Base-by-base conservation (phyloP, 176 grass and related monocot species). In the Aegilops speltoides region DNA sequence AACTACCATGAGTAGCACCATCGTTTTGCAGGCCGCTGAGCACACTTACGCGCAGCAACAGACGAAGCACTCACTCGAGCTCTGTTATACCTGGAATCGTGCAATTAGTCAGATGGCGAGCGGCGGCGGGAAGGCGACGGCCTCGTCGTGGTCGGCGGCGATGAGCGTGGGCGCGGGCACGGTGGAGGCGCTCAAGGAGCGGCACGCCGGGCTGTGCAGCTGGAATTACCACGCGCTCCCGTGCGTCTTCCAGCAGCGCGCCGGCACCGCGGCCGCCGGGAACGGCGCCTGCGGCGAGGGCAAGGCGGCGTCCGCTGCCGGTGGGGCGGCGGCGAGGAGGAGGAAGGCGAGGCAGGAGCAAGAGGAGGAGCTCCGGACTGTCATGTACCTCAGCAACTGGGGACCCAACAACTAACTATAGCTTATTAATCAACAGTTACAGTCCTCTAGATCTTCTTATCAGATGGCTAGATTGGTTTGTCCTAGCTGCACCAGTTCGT, bases 341-440 rank as follows among this genome's bases (percentile, higher is more conserved):
- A 87, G 76, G 86, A 90, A 79, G 25, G 83, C 60, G 17, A 71
- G 31, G 90, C 79, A 61, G 43, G 64, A 89, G 71, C 54, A 87
- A 9, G 90, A 97, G 88, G 92, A 92, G 84, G 68, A 88, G 73
- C 84, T 97, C 64, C 83, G 90, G 48, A 93, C 88, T 0, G 86
- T 91, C 38, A 91, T 93, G 86, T 89, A 91, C 89, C 43, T 90
- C 60, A 87, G 84, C 54, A 89, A 83, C 85, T 97, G 95, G 92
- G 90, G 92, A 13, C 92, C 92, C 31, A 97, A 94, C 64, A 90
- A 87, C 46, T 87, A 73, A 8, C 50, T 60, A 68, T 70, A 77
- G 43, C 20, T 3, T 0, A 38, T 0, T 71, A 43, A 5, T 52
- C 48, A 52, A 2, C 16, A 52, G 1, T 52, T 52, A 52, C 48